Evolutionary conservation across 2,329 filamentous ascomycete species (phyloP), one percentile per base, ranked within the genome.

Genomic region (Capronia coronata): DNA sequence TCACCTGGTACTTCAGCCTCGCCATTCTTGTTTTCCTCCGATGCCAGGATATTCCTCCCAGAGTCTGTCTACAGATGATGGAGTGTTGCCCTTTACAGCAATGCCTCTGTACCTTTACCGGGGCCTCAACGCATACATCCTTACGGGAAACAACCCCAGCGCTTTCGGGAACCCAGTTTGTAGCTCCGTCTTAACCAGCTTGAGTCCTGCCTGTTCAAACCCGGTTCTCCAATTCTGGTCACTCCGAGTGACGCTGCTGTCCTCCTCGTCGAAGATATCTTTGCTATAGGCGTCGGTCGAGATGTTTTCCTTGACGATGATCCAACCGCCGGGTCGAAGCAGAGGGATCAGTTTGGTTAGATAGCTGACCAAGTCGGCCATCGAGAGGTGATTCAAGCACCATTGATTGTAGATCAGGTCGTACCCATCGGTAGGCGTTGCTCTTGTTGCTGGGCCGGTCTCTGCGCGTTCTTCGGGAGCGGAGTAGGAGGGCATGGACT

Each of bases 341-440:
- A 71, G 72, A 0, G 66, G 59, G 41, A 74, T 76, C 64, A 86
- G 86, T 21, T 79, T 73, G 48, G 69, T 59, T 13, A 96, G 67
- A 61, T 83, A 94, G 1, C 70, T 70, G 1, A 85, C 72, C 2
- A 96, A 64, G 64, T 94, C 81, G 6, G 67, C 68, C 63, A 95
- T 88, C 0, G 79, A 88, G 47, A 95, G 71, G 65, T 96, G 84
- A 19, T 87, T 85, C 6, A 91, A 68, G 66, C 89, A 96, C 89
- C 90, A 95, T 67, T 96, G 90, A 45, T 79, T 84, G 87, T 87
- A 95, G 53, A 96, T 81, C 39, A 95, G 66, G 64, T 90, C 84
- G 67, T 96, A 96, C 42, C 68, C 65, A 22, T 77, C 75, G 66
- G 94, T 84, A 1, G 94, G 70, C 7, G 25, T 11, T 0, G 87